Evolutionary conservation across 2,329 filamentous ascomycete genomes (phyloP).

Genomic region (Apiospora koreana): DNA sequence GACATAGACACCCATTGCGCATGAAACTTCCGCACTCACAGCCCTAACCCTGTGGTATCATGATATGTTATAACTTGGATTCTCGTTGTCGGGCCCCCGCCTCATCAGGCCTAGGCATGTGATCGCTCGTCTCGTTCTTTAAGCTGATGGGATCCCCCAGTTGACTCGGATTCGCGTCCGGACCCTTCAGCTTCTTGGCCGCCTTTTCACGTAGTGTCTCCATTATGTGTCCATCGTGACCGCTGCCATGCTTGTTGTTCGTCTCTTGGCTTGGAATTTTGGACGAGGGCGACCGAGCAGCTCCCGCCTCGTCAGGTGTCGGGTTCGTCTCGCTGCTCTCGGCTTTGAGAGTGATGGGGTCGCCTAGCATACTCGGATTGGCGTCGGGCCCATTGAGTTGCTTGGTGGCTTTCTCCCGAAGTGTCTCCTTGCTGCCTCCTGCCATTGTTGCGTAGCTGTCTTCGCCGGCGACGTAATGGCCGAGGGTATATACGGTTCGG

Average conservation of each 20-base stretch:
- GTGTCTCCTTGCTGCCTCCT: constrained; percentile 22
- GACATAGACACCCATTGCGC: too few relatives aligned
- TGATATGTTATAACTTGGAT: constrained; percentile 26
- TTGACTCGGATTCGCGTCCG: constrained; percentile 25
- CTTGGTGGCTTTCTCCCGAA: constrained; percentile 31
- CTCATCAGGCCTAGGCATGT: constrained; percentile 21
- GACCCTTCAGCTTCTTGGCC: constrained; percentile 22
- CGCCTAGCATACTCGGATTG: constrained; percentile 40
- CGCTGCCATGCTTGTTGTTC: too few relatives aligned
- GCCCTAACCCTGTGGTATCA: too few relatives aligned
- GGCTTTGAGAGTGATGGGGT: constrained; percentile 41
- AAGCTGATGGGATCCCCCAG: constrained; percentile 27
- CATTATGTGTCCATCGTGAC: too few relatives aligned
- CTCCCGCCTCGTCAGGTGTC: constrained; percentile 27
- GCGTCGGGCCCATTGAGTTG: constrained; percentile 31
- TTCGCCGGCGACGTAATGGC: constrained; percentile 14
- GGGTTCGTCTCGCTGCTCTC: constrained; percentile 35
- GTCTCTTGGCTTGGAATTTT: neutral
- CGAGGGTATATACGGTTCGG: constrained; percentile 15
- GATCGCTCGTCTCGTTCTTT: constrained; percentile 23
- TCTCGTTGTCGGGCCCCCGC: constrained; percentile 22
- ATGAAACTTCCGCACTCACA: too few relatives aligned
- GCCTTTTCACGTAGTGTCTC: constrained; percentile 25
- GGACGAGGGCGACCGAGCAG: constrained; percentile 9
- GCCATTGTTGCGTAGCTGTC: constrained; percentile 36